Percentiles rank a stretch among this genome's conserved stretches.
phyloP scores from a whole-genome alignment of 108 stramenopile genomes.

The Cyclotella choctawhatcheeana region DNA sequence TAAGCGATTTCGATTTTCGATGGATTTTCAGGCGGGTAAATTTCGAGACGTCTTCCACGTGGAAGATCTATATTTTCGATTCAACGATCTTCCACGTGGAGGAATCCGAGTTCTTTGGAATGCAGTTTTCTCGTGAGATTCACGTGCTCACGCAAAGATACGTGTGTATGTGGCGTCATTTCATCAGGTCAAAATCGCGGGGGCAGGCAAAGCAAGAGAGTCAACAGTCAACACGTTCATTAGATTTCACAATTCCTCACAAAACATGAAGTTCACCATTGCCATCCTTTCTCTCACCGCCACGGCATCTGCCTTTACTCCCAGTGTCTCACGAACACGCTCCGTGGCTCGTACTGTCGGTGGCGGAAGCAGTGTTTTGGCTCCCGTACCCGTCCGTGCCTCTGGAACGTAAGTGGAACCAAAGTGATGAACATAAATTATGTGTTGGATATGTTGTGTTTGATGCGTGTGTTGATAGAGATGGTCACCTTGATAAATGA shows the following conservation, averaged over 20 bases:
- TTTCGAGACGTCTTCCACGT: too few relatives aligned
- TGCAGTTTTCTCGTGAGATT: neutral
- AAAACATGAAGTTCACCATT: conserved; percentile 59
- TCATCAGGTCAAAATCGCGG: neutral
- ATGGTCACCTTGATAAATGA: too few relatives aligned
- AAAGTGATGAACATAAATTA: too few relatives aligned
- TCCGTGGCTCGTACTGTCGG: conserved; percentile 30
- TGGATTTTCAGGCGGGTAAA: too few relatives aligned
- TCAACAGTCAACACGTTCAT: too few relatives aligned
- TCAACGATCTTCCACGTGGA: conserved; percentile 19
- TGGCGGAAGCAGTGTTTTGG: conserved; percentile 20
- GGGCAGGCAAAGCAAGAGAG: neutral
- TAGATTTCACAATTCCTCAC: conserved; percentile 1
- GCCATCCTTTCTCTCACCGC: conserved; percentile 54
- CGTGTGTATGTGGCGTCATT: neutral
- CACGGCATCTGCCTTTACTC: conserved; percentile 58
- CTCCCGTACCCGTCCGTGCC: conserved; percentile 32
- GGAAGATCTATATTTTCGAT: too few relatives aligned
- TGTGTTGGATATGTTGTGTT: too few relatives aligned
- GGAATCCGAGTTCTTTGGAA: neutral
- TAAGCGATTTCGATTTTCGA: neutral
- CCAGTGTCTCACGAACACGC: conserved; percentile 21
- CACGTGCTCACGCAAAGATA: too few relatives aligned
- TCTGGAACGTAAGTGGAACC: conserved; percentile 43
- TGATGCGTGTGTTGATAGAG: neutral